A percentile compares a stretch with the other conserved stretches of the same genome.
phyloP scores from a whole-genome alignment of 208 protist species.

The Trypanosoma mega region DNA sequence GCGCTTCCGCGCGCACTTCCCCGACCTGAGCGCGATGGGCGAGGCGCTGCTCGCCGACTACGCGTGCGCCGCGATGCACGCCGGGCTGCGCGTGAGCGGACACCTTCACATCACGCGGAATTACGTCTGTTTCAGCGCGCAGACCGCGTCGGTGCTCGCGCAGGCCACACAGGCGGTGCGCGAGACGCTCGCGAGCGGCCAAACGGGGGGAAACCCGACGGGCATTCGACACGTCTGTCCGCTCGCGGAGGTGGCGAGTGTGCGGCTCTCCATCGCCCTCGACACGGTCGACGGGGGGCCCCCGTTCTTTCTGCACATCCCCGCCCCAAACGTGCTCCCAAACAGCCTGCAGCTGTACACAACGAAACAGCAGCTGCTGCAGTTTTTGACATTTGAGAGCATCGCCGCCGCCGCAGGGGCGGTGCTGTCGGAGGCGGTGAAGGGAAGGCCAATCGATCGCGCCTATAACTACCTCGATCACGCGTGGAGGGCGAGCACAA shows the following conservation, averaged over 20 bases:
- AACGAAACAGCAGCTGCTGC: constrained; percentile 49
- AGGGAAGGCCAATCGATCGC: constrained; percentile 58
- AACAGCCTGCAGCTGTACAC: constrained; percentile 74
- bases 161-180: constrained; percentile 37
- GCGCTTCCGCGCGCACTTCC: constrained; percentile 59
- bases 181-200: constrained; percentile 19
- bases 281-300: constrained; percentile 40
- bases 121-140: constrained; percentile 66
- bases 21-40: constrained; percentile 41
- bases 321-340: constrained; percentile 53
- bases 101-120: constrained; percentile 62
- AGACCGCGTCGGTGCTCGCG: constrained; percentile 31
- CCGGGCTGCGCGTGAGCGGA: constrained; percentile 35
- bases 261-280: constrained; percentile 62
- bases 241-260: constrained; percentile 49
- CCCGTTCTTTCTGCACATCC: constrained; percentile 71
- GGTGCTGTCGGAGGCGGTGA: constrained; percentile 38
- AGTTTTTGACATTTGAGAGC: constrained; percentile 78
- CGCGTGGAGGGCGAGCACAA: constrained; percentile 63
- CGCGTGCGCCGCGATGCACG: constrained; percentile 60
- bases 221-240: constrained; percentile 63
- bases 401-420: constrained; percentile 40
- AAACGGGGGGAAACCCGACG: constrained; percentile 3
- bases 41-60: constrained; percentile 75
- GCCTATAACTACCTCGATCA: constrained; percentile 88